Evolutionary conservation across 495 filamentous ascomycete species (phyloP).

Genomic region (Podospora conica): DNA sequence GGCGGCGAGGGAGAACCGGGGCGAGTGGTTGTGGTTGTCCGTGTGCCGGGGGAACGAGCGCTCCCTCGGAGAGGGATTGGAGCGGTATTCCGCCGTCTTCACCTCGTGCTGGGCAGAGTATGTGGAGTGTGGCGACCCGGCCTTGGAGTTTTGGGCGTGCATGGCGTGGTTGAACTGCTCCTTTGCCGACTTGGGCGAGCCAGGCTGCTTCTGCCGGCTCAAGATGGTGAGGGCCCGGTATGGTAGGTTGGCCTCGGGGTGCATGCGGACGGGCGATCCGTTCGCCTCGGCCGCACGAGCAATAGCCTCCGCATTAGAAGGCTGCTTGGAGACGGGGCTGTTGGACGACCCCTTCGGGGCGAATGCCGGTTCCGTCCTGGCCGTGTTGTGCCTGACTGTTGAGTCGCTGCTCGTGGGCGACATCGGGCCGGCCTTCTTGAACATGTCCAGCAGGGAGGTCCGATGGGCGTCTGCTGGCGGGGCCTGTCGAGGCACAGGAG

Average conservation of each 20-base stretch:
- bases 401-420: conserved; percentile 24
- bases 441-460: conserved; percentile 42
- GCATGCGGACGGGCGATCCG: conserved; percentile 28
- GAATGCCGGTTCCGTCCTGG: conserved; percentile 5
- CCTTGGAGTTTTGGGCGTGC: neutral
- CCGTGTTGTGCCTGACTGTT: conserved; percentile 10
- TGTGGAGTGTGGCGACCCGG: conserved; percentile 3
- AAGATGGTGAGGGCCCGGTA: conserved; percentile 39
- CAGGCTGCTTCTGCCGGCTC: conserved; percentile 29
- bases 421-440: conserved; percentile 36
- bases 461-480: conserved; percentile 41
- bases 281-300: conserved; percentile 24
- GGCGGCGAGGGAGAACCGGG: conserved; percentile 9
- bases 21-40: conserved; percentile 18
- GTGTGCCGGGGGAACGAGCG: conserved; percentile 15
- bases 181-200: conserved; percentile 9
- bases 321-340: conserved; percentile 11
- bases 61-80: conserved; percentile 18
- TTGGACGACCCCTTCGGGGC: conserved; percentile 15
- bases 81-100: conserved; percentile 10
- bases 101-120: conserved; percentile 8
- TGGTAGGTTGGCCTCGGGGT: conserved; percentile 36
- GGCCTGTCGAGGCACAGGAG: conserved; percentile 14
- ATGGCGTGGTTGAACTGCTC: conserved; percentile 11
- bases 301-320: conserved; percentile 24